Evolutionary conservation across 148 eudicot species (phyloP), one percentile per base, ranked within the genome.

Genomic region (Rhododendron kiyosumense): DNA sequence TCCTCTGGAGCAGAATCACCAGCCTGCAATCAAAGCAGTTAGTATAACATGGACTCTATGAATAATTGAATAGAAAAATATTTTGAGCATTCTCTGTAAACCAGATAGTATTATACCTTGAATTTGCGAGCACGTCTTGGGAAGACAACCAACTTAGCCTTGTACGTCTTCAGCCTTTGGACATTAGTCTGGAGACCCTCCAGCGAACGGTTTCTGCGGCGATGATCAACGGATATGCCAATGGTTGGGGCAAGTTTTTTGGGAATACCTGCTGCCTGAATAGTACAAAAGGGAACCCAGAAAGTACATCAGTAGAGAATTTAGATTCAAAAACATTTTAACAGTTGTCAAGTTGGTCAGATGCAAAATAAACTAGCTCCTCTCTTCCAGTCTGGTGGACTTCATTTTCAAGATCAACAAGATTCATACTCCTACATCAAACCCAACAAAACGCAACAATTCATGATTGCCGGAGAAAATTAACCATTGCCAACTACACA

Each of bases 111-210:
- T 36, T 1, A 41, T 81, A 94, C 97, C 95, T 95, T 95, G 77
- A 91, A 61, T 46, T 93, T 93, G 85, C 89, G 86, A 15, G 90
- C 88, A 59, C 88, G 88, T 45, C 93, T 90, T 84, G 98, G 98
- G 96, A 93, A 95, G 87, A 95, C 93, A 82, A 93, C 98, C 45
- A 95, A 81, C 91, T 95, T 95, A 87, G 96, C 96, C 89, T 95
- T 95, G 92, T 91, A 95, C 4, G 94, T 92, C 92, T 93, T 93
- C 71, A 93, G 88, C 93, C 96, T 92, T 86, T 93, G 94, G 3
- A 92, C 94, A 85, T 95, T 95, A 52, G 92, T 32, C 86, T 93
- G 94, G 7, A 95, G 91, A 63, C 92, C 89, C 87, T 95, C 98
- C 32, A 93, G 81, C 5, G 96, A 95, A 32, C 93, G 85, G 90